phyloP scores from a whole-genome alignment of 2,329 filamentous ascomycete species.

The Lasiodiplodia sp. region DNA sequence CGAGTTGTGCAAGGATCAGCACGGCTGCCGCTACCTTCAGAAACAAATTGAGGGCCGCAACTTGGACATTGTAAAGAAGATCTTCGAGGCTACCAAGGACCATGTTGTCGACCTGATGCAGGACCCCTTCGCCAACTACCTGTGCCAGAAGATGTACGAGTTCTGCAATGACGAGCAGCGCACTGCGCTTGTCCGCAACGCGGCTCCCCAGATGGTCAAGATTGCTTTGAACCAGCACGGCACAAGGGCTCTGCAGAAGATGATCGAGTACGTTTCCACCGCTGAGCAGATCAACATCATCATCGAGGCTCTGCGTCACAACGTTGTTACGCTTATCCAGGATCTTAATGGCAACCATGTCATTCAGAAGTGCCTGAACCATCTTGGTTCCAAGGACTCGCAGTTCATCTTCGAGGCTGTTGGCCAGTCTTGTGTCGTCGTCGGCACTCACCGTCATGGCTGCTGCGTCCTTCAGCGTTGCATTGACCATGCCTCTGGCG shows the following conservation, averaged over 20 bases:
- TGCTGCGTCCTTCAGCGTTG: slow-evolving; percentile 98
- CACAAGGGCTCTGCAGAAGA: slow-evolving; percentile 95
- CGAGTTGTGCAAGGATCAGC: slow-evolving; percentile 93
- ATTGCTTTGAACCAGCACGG: slow-evolving; percentile 98
- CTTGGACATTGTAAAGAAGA: slow-evolving; percentile 84
- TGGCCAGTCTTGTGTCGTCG: slow-evolving; percentile 82
- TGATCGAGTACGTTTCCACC: slow-evolving; percentile 96
- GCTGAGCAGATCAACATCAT: slow-evolving; percentile 83
- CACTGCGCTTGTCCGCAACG: slow-evolving; percentile 89
- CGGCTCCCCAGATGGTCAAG: slow-evolving; percentile 83
- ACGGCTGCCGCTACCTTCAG: slow-evolving; percentile 95
- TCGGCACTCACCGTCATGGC: slow-evolving; percentile 95
- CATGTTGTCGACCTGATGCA: slow-evolving; percentile 95
- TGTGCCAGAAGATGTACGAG: slow-evolving; percentile 97
- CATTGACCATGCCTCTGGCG: slow-evolving; percentile 92
- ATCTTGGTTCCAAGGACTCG: slow-evolving; percentile 81
- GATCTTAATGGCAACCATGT: slow-evolving; percentile 99
- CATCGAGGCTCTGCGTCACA: slow-evolving; percentile 79
- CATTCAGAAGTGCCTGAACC: slow-evolving; percentile 98
- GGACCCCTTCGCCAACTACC: slow-evolving; percentile 98
- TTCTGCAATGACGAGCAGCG: slow-evolving; percentile 95
- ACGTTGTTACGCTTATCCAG: slow-evolving; percentile 93
- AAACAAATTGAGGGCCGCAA: slow-evolving; percentile 94
- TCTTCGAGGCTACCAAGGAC: slow-evolving; percentile 91
- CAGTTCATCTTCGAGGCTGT: slow-evolving; percentile 98